phyloP scores from a whole-genome alignment of 1,284 basidiomycete species.

The Amylostereum chailletii region DNA sequence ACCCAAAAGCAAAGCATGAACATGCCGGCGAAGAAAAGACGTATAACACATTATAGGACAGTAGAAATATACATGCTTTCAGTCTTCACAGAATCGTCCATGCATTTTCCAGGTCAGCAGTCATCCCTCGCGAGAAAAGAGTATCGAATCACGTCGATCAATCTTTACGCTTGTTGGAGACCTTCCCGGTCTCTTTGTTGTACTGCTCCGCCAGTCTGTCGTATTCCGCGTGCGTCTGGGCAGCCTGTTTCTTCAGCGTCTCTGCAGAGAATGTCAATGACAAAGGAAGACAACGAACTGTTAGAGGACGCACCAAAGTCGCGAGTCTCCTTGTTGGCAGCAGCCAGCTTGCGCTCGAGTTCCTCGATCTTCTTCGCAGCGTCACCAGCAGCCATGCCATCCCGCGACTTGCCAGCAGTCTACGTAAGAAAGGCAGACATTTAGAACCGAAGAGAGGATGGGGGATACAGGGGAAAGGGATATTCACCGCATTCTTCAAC shows the following conservation, averaged over 20 bases:
- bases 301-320: slow-evolving; percentile 56
- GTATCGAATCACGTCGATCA: slow-evolving; percentile 10
- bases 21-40: too few species aligned
- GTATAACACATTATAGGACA: too few species aligned
- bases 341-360: slow-evolving; percentile 51
- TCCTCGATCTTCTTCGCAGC: slow-evolving; percentile 55
- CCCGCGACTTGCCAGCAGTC: slow-evolving; percentile 30
- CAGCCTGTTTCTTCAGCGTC: slow-evolving; percentile 77
- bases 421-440: slow-evolving; percentile 10
- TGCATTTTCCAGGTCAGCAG: too few species aligned
- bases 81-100: too few species aligned
- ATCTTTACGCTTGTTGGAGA: slow-evolving; percentile 40
- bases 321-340: slow-evolving; percentile 39
- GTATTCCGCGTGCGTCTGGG: slow-evolving; percentile 72
- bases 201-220: slow-evolving; percentile 73
- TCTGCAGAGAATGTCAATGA: slow-evolving; percentile 29
- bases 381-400: slow-evolving; percentile 27
- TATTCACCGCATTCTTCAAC: slow-evolving; percentile 62
- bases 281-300: neutral
- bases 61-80: too few species aligned
- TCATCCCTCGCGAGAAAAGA: too few species aligned
- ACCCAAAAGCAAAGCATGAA: too few species aligned
- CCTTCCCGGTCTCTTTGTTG: slow-evolving; percentile 58
- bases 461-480: neutral
- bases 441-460: neutral